phyloP scores from a whole-genome alignment of 257 asterid species.

The Solanum tarijense region DNA sequence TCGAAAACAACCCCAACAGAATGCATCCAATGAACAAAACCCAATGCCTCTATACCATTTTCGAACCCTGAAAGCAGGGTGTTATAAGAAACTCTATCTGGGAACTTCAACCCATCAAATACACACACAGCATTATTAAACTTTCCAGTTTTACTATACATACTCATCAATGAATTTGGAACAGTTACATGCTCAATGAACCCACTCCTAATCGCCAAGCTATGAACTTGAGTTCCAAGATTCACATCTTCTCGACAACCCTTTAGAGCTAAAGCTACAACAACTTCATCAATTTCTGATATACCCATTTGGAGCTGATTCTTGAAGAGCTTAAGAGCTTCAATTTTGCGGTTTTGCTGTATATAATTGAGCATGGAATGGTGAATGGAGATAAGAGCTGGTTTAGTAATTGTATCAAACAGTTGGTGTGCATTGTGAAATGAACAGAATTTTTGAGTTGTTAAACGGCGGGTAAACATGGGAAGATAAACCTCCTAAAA shows the following conservation, averaged over 20 bases:
- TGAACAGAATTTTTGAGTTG: neutral
- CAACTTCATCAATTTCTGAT: conserved; percentile 50
- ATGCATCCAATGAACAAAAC: conserved; percentile 53
- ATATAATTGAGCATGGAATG: conserved; percentile 52
- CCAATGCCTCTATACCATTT: conserved; percentile 37
- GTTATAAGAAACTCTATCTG: conserved; percentile 75
- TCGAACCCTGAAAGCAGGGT: conserved; percentile 70
- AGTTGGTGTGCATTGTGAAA: conserved; percentile 27
- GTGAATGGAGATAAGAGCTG: conserved; percentile 23
- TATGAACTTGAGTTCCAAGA: conserved; percentile 60
- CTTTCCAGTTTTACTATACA: conserved; percentile 56
- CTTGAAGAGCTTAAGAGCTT: conserved; percentile 52
- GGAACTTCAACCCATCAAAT: conserved; percentile 35
- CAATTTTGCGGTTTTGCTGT: conserved; percentile 28
- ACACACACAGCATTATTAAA: conserved; percentile 35
- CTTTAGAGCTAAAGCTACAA: conserved; percentile 57
- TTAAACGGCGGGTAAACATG: conserved; percentile 45
- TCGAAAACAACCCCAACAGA: conserved; percentile 48
- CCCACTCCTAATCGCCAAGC: conserved; percentile 45
- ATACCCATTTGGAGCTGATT: conserved; percentile 39
- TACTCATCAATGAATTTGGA: conserved; percentile 74
- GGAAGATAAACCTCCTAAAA: neutral
- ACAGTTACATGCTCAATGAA: conserved; percentile 30
- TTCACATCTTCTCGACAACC: conserved; percentile 41
- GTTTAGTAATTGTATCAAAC: conserved; percentile 55